These are phyloP conservation scores for Scalesia atractyloides DNA, from an alignment of 129 eudicot genomes.

Conservation along the genomic window DNA sequence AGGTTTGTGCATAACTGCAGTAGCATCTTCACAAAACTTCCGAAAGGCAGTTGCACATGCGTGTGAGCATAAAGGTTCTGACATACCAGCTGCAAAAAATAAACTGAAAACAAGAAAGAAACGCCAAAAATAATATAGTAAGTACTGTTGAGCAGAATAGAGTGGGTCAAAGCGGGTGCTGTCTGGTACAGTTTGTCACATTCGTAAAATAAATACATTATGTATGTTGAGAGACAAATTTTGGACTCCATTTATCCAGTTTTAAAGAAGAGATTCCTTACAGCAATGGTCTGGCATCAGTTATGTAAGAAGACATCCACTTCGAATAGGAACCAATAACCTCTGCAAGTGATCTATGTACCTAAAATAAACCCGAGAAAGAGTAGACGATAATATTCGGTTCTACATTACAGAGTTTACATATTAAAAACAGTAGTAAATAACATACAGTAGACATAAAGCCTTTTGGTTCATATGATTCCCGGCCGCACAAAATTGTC, in stretches of 20 bases:
- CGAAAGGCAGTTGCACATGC: constrained; percentile 89
- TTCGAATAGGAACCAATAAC: constrained; percentile 89
- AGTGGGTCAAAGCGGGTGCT: not conserved
- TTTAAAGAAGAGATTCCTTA: constrained; percentile 43
- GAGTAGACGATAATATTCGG: constrained; percentile 1
- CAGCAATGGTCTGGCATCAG: constrained; percentile 71
- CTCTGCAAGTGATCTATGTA: constrained; percentile 90
- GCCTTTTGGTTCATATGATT: constrained; percentile 63
- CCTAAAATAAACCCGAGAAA: constrained; percentile 48
- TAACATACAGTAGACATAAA: constrained; percentile 81
- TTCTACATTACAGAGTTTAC: constrained; percentile 7
- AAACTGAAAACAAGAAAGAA: constrained; percentile 59
- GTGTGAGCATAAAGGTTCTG: constrained; percentile 67
- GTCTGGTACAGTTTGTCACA: too few relatives aligned
- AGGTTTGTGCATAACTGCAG: constrained; percentile 55
- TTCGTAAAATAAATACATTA: constrained; percentile 3
- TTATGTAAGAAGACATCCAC: constrained; percentile 67
- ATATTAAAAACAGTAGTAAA: constrained; percentile 7
- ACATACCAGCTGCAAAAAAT: constrained; percentile 86
- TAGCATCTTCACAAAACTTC: constrained; percentile 90
- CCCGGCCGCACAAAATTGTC: constrained; percentile 58
- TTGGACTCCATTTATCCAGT: constrained; percentile 8
- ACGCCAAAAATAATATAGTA: not conserved
- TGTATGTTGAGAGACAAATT: not conserved
- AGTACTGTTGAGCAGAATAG: constrained; percentile 8